phyloP scores from a whole-genome alignment of 1,139 yeast species.

The Hansenula anomala region DNA sequence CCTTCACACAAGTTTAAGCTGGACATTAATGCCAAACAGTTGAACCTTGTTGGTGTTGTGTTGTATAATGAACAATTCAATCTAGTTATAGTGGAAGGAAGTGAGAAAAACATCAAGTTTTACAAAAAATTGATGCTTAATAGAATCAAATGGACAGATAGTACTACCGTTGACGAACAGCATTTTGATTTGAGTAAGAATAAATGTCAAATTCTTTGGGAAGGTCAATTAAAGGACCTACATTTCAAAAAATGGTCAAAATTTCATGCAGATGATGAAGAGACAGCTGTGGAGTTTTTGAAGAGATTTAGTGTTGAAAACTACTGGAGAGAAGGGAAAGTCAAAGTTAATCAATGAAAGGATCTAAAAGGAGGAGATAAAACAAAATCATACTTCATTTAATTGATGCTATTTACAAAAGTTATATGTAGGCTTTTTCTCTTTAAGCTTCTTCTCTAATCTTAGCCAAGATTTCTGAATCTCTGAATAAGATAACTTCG shows the following conservation, averaged over 20 bases:
- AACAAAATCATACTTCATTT: no score
- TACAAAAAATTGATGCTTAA: conserved; percentile 57
- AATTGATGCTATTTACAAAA: conserved; percentile 3
- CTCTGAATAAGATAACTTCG: conserved; percentile 76
- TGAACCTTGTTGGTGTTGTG: conserved; percentile 56
- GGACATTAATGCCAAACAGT: conserved; percentile 74
- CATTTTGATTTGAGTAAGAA: conserved; percentile 41
- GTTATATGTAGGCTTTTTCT: background rate
- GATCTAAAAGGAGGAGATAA: background rate
- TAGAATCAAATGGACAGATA: conserved; percentile 69
- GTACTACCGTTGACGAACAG: conserved; percentile 22
- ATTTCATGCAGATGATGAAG: conserved; percentile 31
- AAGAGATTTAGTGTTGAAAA: conserved; percentile 47
- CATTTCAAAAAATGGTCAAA: conserved; percentile 57
- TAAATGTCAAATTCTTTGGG: conserved; percentile 62
- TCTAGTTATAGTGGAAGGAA: conserved; percentile 71
- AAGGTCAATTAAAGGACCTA: conserved; percentile 56
- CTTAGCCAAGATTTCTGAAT: conserved; percentile 91
- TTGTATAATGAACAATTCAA: conserved; percentile 39
- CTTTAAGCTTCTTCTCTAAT: conserved; percentile 30
- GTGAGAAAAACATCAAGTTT: conserved; percentile 51
- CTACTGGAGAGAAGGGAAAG: conserved; percentile 52
- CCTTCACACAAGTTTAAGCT: conserved; percentile 70
- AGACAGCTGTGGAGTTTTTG: conserved; percentile 49
- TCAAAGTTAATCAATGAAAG: background rate